Evolutionary conservation across 768 basidiomycete genomes (phyloP).

Genomic region (Collybia sp.): DNA sequence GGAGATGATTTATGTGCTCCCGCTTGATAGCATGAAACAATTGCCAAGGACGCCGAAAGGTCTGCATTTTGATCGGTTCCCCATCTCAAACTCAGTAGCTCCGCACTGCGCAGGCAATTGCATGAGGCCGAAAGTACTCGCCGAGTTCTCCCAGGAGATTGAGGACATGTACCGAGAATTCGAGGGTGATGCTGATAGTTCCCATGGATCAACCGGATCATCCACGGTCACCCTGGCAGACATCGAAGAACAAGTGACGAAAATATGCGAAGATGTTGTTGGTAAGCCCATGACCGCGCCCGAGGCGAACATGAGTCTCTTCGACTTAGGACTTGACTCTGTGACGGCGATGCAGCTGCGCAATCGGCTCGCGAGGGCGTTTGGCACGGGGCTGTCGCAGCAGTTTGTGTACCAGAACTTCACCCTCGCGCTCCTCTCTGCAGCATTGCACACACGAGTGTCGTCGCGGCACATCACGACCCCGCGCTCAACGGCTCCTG

Average conservation of each 20-base stretch:
- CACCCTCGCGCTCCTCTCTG: conserved; percentile 2
- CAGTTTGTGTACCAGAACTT: conserved; percentile 9
- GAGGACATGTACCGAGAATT: conserved; percentile 4
- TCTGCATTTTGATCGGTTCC: not conserved
- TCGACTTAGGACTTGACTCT: conserved; percentile 8
- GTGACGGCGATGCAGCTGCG: conserved; percentile 6
- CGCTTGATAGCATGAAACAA: conserved; percentile 3
- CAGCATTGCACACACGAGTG: conserved; percentile 1
- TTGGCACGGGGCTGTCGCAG: conserved; percentile 2
- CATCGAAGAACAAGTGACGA: conserved; percentile 3
- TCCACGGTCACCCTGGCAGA: not conserved
- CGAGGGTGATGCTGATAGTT: conserved; percentile 1
- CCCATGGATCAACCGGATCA: not conserved
- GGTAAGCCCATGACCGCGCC: not conserved
- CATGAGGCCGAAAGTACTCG: conserved; percentile 9
- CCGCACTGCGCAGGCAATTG: conserved; percentile 5
- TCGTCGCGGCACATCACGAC: not conserved
- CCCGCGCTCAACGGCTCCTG: not conserved
- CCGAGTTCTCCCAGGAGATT: conserved; percentile 7
- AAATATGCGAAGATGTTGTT: conserved; percentile 4
- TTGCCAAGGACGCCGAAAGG: conserved; percentile 9
- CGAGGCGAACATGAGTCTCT: conserved; percentile 4
- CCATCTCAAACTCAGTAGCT: too few species aligned
- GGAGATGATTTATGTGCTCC: conserved; percentile 8
- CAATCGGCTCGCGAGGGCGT: conserved; percentile 5